Base-by-base conservation (phyloP, 768 basidiomycete species). In the Russula vinacea region DNA sequence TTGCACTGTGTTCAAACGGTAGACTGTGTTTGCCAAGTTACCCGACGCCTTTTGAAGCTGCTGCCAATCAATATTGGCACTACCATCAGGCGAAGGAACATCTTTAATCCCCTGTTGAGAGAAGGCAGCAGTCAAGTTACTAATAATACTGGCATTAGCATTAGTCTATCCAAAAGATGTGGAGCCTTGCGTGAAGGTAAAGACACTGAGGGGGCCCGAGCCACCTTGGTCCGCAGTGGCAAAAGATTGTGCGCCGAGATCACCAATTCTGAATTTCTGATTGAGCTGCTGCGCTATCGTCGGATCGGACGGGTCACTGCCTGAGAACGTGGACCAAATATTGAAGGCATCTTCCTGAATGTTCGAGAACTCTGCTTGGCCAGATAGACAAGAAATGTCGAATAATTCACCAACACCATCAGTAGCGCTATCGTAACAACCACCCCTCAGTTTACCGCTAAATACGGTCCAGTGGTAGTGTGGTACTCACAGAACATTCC, bases 211-310 rank as follows among this genome's bases (percentile, higher is more conserved):
- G 35, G 3, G 3, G 35, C 6, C 8, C 1, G 35, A 8, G 35
- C 4, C 10, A 10, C 35, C 35, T 10, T 24, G 13, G 6, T 42
- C 45, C 29, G 64, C 33, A n/a, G n/a, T n/a, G n/a, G n/a, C n/a
- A 26, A 67, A 68, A 51, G 54, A 49, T 45, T 68, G 68, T 29
- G 58, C 19, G 52, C 68, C 65, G 19, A 63, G 26, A 26, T 49
- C 42, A 2, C 45, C n/a, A n/a, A n/a, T n/a, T n/a, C n/a, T 19
- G 14, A 62, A 3, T 35, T 44, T 19, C 19, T 13, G 6, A 10
- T 33, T 6, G 44, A 66, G 9, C 10, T 2, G 22, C 9, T 26
- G 2, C 22, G n/a, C 10, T 50, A 56, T 5, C 29, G 29, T 29
- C 29, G 29, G 29, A 33, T 37, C 37, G 5, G 17, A 45, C 2